Base-by-base conservation (phyloP, 169 alveolate species). In the Plasmodium blacklocki region DNA sequence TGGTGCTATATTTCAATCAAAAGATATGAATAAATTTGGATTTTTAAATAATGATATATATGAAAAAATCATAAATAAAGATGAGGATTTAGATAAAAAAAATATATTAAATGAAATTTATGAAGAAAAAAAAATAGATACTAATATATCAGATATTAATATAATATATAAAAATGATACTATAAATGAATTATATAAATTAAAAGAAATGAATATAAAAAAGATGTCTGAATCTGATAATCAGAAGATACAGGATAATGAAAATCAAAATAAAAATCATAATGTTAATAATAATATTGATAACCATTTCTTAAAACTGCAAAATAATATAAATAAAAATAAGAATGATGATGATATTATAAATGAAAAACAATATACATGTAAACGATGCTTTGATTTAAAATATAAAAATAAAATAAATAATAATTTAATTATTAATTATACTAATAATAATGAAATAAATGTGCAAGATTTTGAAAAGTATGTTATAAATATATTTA, bases 1-100 rank as follows among this genome's bases (percentile, higher is more conserved):
- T 59, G 96, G 96, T 62, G 88, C 92, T 19, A 67, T 73, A 29
- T 72, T 94, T 50, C 96, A 94, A 56, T 59, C 92, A 21, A 26
- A 26, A 3, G 78, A 92, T 19, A 47, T 52, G 50, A 67, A 58
- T 43, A 83, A 32, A 49, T 83, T 83, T 11, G 91, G 91, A 2
- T 83, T 68, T 68, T 68, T 83, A 45, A 83, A 68, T 58, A 63
- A 72, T 7, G 74, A 83, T 29, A 63, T 83, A 15, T 83, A 62
- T 62, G 85, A 83, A 21, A 50, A 73, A 66, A 60, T 83, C n/a
- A 52, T 83, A 23, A 68, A 47, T 60, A 62, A 47, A 29, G 83
- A 62, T 5, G 90, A 80, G 18, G 60, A 73, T 12, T 26, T 49
- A 14, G 91, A 83, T 15, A 68, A 32, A 62, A 56, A 63, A 19